These are phyloP conservation scores for Serpula lacrymans DNA, from an alignment of 768 basidiomycete genomes.

Conservation along the genomic window DNA sequence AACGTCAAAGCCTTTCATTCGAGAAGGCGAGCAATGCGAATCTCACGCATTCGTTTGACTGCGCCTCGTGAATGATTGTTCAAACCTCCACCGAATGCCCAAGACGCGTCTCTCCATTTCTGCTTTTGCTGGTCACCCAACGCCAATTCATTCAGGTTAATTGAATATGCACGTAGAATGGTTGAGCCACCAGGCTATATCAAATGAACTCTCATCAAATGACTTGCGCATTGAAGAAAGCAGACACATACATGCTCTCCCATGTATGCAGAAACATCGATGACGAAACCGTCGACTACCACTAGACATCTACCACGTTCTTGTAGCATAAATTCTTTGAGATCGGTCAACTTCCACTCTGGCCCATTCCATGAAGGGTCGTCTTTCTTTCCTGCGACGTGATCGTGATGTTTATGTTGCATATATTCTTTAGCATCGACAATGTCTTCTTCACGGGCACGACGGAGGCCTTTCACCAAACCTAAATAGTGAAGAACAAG, in stretches of 20 bases:
- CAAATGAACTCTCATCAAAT: constrained; percentile 4
- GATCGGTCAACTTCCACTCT: constrained; percentile 38
- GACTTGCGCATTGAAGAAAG: background rate
- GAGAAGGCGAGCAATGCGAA: constrained; percentile 45
- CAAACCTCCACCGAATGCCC: constrained; percentile 69
- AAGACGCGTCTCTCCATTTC: constrained; percentile 44
- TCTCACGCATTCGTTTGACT: constrained; percentile 41
- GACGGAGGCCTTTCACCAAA: constrained; percentile 44
- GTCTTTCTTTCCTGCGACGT: constrained; percentile 17
- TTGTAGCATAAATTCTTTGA: constrained; percentile 29
- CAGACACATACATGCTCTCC: constrained; percentile 59
- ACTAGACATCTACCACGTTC: constrained; percentile 44
- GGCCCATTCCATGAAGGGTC: constrained; percentile 31
- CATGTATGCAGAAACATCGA: constrained; percentile 62
- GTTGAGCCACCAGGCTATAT: constrained; percentile 60
- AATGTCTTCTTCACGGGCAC: constrained; percentile 48
- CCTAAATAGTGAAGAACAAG: constrained; percentile 46
- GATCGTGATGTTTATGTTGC: constrained; percentile 34
- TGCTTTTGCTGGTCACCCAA: background rate
- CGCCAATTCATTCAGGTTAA: constrained; percentile 12
- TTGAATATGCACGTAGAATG: constrained; percentile 50
- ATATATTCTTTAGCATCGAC: constrained; percentile 46
- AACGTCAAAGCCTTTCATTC: constrained; percentile 5
- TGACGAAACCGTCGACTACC: constrained; percentile 54
- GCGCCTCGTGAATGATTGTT: constrained; percentile 71